A percentile compares a stretch with the other conserved stretches of the same genome.
These are phyloP conservation scores for Amaranthus hypochondriacus DNA, from an alignment of 148 eudicot species.

Conservation along the genomic window DNA sequence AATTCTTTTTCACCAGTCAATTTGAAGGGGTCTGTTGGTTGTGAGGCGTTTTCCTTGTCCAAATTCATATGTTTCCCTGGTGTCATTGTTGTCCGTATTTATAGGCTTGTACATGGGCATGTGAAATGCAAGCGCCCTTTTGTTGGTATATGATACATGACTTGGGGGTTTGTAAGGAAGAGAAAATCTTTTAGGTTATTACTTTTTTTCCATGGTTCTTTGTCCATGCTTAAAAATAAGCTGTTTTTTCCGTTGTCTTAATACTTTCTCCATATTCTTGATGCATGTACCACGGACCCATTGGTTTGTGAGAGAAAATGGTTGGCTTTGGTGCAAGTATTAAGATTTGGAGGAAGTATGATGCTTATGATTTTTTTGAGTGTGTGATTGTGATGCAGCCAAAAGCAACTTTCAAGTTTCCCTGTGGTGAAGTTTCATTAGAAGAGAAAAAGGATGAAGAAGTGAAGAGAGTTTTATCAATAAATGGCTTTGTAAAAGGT, in stretches of 20 bases:
- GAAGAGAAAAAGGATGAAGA: constrained; percentile 79
- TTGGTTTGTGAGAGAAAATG: too few species aligned
- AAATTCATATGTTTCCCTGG: neutral
- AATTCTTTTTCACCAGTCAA: neutral
- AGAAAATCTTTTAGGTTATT: neutral
- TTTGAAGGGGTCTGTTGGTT: constrained; percentile 1
- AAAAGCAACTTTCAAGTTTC: constrained; percentile 73
- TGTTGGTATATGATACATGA: neutral
- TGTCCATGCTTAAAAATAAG: neutral
- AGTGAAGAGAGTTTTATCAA: constrained; percentile 47
- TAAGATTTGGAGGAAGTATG: too few species aligned
- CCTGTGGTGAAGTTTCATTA: constrained; percentile 74
- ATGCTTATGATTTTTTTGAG: constrained; percentile 4
- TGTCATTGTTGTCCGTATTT: neutral
- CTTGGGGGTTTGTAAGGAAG: neutral
- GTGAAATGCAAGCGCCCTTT: neutral
- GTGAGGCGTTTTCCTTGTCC: neutral
- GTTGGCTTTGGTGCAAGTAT: too few species aligned
- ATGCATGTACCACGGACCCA: too few species aligned
- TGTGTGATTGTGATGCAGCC: constrained; percentile 45
- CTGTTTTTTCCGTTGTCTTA: constrained; percentile 14
- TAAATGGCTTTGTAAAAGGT: constrained; percentile 62
- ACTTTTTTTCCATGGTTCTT: neutral
- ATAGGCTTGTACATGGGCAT: neutral
- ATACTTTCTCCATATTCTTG: neutral